Percentiles rank a stretch among this genome's conserved stretches.
These are phyloP conservation scores for Cicer pinnatifidum DNA, from an alignment of 306 rosid species.

Conservation along the genomic window DNA sequence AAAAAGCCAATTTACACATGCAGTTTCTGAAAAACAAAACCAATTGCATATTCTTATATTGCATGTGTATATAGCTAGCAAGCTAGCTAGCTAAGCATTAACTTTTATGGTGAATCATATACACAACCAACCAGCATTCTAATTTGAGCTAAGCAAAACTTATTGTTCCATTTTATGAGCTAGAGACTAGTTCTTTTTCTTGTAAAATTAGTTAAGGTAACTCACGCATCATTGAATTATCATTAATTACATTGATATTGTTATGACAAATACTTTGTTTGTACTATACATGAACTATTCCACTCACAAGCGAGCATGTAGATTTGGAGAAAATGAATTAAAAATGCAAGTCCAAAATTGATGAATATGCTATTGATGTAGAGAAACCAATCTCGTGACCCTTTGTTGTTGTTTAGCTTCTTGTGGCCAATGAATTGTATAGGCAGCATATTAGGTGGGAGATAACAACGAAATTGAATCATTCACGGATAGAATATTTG, in stretches of 20 bases:
- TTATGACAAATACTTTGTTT: slow-evolving; percentile 27
- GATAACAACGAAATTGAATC: slow-evolving; percentile 50
- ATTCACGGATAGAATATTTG: slow-evolving; percentile 60
- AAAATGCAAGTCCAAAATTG: slow-evolving; percentile 21
- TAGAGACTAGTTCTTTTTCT: slow-evolving; percentile 21
- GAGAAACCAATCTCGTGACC: slow-evolving; percentile 64
- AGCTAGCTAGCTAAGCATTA: slow-evolving; percentile 4
- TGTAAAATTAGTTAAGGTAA: slow-evolving; percentile 35
- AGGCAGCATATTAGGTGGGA: slow-evolving; percentile 47
- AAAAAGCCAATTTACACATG: slow-evolving; percentile 32
- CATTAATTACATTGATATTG: slow-evolving; percentile 16
- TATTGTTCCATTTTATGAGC: slow-evolving; percentile 8
- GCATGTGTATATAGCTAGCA: slow-evolving; percentile 35
- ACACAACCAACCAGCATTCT: slow-evolving; percentile 34
- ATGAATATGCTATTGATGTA: slow-evolving; percentile 48
- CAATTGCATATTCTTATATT: slow-evolving; percentile 17
- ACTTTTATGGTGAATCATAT: neutral
- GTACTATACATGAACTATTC: slow-evolving; percentile 27
- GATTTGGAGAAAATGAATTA: slow-evolving; percentile 20
- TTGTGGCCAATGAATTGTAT: slow-evolving; percentile 54
- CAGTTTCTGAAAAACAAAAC: slow-evolving; percentile 25
- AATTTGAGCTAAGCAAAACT: slow-evolving; percentile 25
- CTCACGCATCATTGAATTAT: slow-evolving; percentile 38
- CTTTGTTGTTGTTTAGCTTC: slow-evolving; percentile 65
- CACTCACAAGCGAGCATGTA: slow-evolving; percentile 35